phyloP scores from a whole-genome alignment of 768 basidiomycete genomes.

The Lactarius sp. region DNA sequence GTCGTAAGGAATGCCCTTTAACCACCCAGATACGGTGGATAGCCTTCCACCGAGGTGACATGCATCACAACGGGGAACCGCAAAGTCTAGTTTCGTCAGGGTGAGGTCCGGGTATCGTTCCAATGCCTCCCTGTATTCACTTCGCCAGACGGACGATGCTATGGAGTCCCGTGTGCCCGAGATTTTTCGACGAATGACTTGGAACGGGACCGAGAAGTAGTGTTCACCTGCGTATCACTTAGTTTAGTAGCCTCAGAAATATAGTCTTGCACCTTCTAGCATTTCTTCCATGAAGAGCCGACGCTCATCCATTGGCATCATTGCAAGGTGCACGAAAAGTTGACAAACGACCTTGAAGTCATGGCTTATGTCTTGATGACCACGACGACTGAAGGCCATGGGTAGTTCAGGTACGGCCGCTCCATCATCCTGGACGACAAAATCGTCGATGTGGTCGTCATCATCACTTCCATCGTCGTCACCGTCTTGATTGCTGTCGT shows the following conservation, averaged over 20 bases:
- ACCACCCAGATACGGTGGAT: conserved; percentile 56
- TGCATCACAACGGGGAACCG: conserved; percentile 70
- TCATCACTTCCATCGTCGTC: conserved; percentile 39
- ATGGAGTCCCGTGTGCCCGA: conserved; percentile 66
- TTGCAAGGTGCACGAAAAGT: conserved; percentile 77
- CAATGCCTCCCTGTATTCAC: conserved; percentile 59
- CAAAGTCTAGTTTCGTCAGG: conserved; percentile 47
- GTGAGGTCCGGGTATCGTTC: conserved; percentile 64
- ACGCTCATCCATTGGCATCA: conserved; percentile 49
- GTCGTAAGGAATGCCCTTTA: conserved; percentile 70
- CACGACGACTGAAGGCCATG: conserved; percentile 72
- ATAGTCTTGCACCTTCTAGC: conserved; percentile 42
- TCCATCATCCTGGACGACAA: conserved; percentile 55
- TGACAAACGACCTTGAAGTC: conserved; percentile 90
- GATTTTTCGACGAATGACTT: conserved; percentile 63
- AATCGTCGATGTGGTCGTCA: conserved; percentile 45
- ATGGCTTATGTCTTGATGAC: conserved; percentile 67
- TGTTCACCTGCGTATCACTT: conserved; percentile 43
- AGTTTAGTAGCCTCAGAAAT: not conserved
- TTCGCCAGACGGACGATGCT: conserved; percentile 79
- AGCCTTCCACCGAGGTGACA: conserved; percentile 70
- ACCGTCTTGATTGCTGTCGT: conserved; percentile 31
- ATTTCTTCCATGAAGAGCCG: conserved; percentile 49
- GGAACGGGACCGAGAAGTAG: conserved; percentile 71
- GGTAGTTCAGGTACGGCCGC: conserved; percentile 49